Evolutionary conservation across 345 rosid species (phyloP), one percentile per base, ranked within the genome.

Genomic region (Eucalyptus erythrocorys): DNA sequence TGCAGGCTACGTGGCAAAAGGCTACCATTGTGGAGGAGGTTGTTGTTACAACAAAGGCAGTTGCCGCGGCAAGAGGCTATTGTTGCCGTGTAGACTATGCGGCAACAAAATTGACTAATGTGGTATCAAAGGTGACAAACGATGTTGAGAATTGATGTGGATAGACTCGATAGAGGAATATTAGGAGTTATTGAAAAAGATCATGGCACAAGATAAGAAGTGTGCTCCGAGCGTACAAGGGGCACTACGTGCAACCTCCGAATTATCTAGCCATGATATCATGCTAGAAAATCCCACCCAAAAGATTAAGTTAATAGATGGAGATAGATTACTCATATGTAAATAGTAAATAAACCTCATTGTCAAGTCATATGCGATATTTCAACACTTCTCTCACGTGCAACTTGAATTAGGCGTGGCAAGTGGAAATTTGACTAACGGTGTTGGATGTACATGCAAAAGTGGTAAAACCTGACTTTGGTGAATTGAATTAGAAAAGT

Each of bases 241-340:
- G 16, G 21, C 6, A 64, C 0, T 0, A 1, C 4, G 14, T 37
- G 27, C 7, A 37, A 71, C 37, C 4, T 37, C 4, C 2, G 4
- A 6, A 37, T 37, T 19, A 4, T 21, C 14, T 5, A 21, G 1
- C 8, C 12, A 3, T 10, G 7, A 10, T 34, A 71, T 21, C 6
- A 37, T 37, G 45, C 11, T 37, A 71, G 4, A 71, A 37, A 19
- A 2, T 68, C 22, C 2, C 17, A 32, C 12, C 0, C 4, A 19
- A 5, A 71, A 37, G 4, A 2, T 37, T 19, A 71, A 71, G 24
- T 0, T 19, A 15, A 64, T 64, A 5, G 7, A 22, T 71, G 7
- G 7, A 71, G 4, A 5, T 6, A 6, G 4, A 3, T 5, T 12
- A 37, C 24, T 15, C 3, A 1, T 9, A 34, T 9, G 40, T 37